Conservation (phyloP, 2,329 filamentous ascomycete genomes). For the Emergomyces orientalis region DNA sequence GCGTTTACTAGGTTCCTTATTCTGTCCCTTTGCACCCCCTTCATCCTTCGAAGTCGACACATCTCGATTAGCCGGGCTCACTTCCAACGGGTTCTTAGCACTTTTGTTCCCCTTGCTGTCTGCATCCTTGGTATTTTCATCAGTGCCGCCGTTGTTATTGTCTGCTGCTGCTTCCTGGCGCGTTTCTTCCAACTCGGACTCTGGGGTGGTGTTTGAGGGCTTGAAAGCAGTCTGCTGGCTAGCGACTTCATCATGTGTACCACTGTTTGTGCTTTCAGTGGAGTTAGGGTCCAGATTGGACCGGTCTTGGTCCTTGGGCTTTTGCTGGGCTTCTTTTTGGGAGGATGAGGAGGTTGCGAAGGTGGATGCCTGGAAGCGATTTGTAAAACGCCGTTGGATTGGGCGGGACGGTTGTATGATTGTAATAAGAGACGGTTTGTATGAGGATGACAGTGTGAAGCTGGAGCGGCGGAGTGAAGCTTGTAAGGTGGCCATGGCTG, state of each 20-base stretch:
- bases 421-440: not conserved
- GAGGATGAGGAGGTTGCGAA: not conserved
- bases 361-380: not conserved
- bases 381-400: not conserved
- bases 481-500: not conserved
- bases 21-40: not conserved
- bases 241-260: constrained; percentile 4
- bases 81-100: constrained; percentile 3
- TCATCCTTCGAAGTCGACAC: not conserved
- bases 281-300: not conserved
- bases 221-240: constrained; percentile 1
- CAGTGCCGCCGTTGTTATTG: not conserved
- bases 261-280: not conserved
- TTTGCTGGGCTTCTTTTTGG: not conserved
- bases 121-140: not conserved
- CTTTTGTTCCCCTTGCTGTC: not conserved
- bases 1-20: constrained; percentile 2
- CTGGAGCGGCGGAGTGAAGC: not conserved
- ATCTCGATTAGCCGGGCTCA: constrained; percentile 5
- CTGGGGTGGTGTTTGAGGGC: not conserved
- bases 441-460: not conserved
- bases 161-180: not conserved
- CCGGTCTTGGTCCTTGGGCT: not conserved
- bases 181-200: constrained; percentile 2
- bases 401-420: constrained; percentile 1